Base-by-base conservation (phyloP, 2,329 filamentous ascomycete genomes). In the Pestalotiopsis sp. region DNA sequence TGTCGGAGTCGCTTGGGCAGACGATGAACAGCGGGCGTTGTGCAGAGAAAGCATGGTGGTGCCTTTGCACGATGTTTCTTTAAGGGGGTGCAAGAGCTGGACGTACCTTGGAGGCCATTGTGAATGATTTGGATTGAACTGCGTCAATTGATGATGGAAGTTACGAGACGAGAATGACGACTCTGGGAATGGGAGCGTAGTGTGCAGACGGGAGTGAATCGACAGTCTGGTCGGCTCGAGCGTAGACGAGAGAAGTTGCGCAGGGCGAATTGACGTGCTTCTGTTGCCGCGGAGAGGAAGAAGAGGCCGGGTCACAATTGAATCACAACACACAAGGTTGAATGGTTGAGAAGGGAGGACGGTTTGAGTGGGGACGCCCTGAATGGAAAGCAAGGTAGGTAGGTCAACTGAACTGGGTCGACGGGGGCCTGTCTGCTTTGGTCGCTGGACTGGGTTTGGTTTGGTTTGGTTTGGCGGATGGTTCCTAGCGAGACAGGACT, bases 41-140 rank as follows among this genome's bases (percentile, higher is more conserved):
- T 36, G 57, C 25, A 23, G 23, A 59, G 23, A 9, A 14, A 52
- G 45, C 45, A 25, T 59, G 57, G 12, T 13, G n/a, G 20, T 23
- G 23, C 25, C 20, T 59, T 23, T 23, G 57, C 57, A 27, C 57
- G 11, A 59, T 14, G 17, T 27, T 23, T 59, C 23, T 12, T 36
- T 36, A 36, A 56, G 25, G 62, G 38, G 36, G 61, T 39, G n/a
- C 4, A 27, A 13, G 36, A 38, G 62, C 36, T 61, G 20, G 38
- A 56, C 59, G 25, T 67, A 67, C 66, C 66, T 67, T 67, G 57
- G 66, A 67, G 17, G 66, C 66, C 66, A 67, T 67, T 67, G 58
- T 36, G 66, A 67, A 63, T 20, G 39, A 52, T 17, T 59, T 49
- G 17, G 4, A 23, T 13, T 63, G 61, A 63, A 56, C 45, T 38